Base-by-base conservation (phyloP, 2,329 filamentous ascomycete genomes). In the Cladophialophora bantiana region DNA sequence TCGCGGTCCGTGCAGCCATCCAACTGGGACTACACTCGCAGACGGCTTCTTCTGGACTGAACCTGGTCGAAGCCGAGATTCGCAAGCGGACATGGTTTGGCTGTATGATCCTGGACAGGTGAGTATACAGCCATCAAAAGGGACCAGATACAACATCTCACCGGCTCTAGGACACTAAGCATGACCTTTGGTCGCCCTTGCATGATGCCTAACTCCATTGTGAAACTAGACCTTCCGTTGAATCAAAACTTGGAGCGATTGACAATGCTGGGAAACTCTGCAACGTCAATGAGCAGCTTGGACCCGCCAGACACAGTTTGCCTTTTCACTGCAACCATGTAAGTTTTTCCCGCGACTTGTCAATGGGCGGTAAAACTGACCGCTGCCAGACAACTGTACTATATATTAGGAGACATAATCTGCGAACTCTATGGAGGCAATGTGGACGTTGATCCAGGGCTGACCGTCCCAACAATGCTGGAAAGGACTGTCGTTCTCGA, bases 231-330 rank as follows among this genome's bases (percentile, higher is more conserved):
- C 32, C 58, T 69, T 9, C 68, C 68, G 5, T 2, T 69, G 62
- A 69, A 69, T 13, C 68, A 69, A 31, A 69, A 62, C 18, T 55
- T 69, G 15, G 65, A 69, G 10, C 65, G 60, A 52, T 36, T 64
- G 36, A 59, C 61, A 18, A 63, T 66, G 58, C 35, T 59, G 31
- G 65, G 60, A 35, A 26, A 26, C 26, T 59, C 64, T 15, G 18
- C 62, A 9, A 55, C 54, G n/a, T 60, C 54, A n/a, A 18, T 42
- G 52, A 62, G 35, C 26, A 63, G 13, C 38, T 36, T 69, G 10
- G 68, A 69, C 32, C 65, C 68, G 20, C 68, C 68, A 35, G 68
- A 67, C 50, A 69, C 68, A 12, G 68, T 69, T 32, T 69, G 68
- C 38, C 59, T 69, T 26, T 69, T 67, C 38, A 69, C 58, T 15